Evolutionary conservation across 305 asterid species (phyloP).

Genomic region (Ilex paraguariensis): DNA sequence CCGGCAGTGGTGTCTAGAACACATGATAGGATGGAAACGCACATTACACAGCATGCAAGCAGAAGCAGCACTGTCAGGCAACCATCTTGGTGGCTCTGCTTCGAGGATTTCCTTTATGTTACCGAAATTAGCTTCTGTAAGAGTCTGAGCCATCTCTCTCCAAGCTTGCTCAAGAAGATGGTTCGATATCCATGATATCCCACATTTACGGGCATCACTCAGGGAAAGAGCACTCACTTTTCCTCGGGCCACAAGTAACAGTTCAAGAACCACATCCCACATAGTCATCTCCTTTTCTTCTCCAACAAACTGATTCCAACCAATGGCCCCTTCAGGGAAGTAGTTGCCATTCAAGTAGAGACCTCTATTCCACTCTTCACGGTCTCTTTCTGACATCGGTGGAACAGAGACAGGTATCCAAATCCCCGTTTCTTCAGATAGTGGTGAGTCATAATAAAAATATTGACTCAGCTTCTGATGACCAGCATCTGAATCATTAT

Average conservation of each 20-base stretch:
- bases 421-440: neutral
- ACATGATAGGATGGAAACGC: neutral
- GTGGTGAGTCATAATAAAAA: neutral
- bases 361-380: neutral
- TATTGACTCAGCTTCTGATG: neutral
- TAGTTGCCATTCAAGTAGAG: neutral
- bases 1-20: neutral
- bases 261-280: neutral
- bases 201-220: neutral
- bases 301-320: neutral
- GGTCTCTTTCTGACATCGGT: neutral
- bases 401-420: neutral
- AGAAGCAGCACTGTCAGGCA: neutral
- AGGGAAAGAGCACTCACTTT: neutral
- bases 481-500: neutral
- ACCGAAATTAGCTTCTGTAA: neutral
- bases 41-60: constrained; percentile 2
- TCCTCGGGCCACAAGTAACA: neutral
- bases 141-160: neutral
- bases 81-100: neutral
- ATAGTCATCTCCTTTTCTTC: neutral
- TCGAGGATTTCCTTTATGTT: neutral
- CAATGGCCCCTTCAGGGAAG: neutral
- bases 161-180: constrained; percentile 1
- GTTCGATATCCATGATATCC: neutral